Evolutionary conservation across 2,329 filamentous ascomycete genomes (phyloP).

Genomic region (Fusarium sp.): DNA sequence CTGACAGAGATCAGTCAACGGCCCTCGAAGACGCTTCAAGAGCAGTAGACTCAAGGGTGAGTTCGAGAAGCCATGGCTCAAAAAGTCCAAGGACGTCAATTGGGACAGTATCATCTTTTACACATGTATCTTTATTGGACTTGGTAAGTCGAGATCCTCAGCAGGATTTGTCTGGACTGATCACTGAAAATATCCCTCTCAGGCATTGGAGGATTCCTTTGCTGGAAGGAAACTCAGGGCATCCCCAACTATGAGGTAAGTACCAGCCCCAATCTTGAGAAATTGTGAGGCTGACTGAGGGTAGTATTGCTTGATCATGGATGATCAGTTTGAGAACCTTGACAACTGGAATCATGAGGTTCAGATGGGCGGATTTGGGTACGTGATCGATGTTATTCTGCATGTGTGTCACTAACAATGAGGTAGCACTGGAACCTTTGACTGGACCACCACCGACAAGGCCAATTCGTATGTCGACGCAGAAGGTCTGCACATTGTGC

Average conservation of each 20-base stretch:
- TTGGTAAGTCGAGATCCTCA: conserved; percentile 24
- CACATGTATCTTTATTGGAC: conserved; percentile 34
- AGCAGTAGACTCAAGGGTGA: conserved; percentile 42
- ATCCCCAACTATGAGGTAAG: conserved; percentile 38
- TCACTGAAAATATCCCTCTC: not conserved
- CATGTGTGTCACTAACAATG: not conserved
- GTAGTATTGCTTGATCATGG: conserved; percentile 44
- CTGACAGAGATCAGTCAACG: conserved; percentile 8
- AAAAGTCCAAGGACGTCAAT: conserved; percentile 38
- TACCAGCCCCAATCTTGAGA: not conserved
- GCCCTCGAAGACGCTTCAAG: conserved; percentile 48
- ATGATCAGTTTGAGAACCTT: conserved; percentile 46
- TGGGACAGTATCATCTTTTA: conserved; percentile 47
- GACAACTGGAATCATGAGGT: conserved; percentile 62
- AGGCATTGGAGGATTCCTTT: conserved; percentile 38
- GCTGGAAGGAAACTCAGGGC: conserved; percentile 31
- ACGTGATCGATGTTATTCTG: not conserved
- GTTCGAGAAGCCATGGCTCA: conserved; percentile 45
- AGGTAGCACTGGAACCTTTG: conserved; percentile 56
- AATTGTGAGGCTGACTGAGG: not conserved
- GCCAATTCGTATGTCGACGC: conserved; percentile 60
- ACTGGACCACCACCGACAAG: conserved; percentile 63
- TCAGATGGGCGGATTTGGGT: conserved; percentile 55
- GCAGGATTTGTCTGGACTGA: fast-evolving
- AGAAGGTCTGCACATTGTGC: conserved; percentile 63